phyloP scores from a whole-genome alignment of 768 basidiomycete species.

The Boletus sp. region DNA sequence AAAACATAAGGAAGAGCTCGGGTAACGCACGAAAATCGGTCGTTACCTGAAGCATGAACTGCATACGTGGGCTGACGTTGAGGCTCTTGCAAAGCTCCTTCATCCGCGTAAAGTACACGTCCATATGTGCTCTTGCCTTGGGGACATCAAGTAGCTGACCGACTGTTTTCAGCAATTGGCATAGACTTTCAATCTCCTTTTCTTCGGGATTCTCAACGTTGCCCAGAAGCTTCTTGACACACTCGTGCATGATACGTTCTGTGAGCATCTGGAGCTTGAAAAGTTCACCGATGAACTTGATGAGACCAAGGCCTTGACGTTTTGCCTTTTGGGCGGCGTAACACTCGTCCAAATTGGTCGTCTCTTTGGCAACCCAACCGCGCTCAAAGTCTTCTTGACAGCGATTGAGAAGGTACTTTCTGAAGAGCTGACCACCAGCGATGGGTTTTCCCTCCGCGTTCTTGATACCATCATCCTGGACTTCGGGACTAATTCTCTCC shows the following conservation, averaged over 20 bases:
- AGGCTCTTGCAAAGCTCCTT: constrained; percentile 70
- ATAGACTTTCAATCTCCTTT: constrained; percentile 95
- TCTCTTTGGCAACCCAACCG: constrained; percentile 89
- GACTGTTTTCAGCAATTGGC: constrained; percentile 88
- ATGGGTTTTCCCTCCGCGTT: constrained; percentile 84
- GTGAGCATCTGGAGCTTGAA: constrained; percentile 99
- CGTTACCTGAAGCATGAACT: constrained; percentile 92
- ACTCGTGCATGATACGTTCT: constrained; percentile 97
- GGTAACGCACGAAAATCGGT: not conserved
- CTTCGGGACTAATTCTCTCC: constrained; percentile 85
- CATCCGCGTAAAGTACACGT: constrained; percentile 92
- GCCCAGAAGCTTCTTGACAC: constrained; percentile 90
- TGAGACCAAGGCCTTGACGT: constrained; percentile 92
- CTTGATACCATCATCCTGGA: constrained; percentile 86
- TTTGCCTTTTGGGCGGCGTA: constrained; percentile 96
- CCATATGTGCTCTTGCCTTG: constrained; percentile 84
- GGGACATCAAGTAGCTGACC: constrained; percentile 77
- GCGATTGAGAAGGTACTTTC: constrained; percentile 95
- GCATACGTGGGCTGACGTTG: constrained; percentile 84
- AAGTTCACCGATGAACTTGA: constrained; percentile 97
- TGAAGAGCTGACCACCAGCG: constrained; percentile 90
- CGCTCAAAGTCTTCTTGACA: constrained; percentile 98
- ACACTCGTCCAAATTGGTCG: constrained; percentile 92
- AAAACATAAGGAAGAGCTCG: not conserved
- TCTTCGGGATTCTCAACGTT: constrained; percentile 96